These are phyloP conservation scores for Miscanthus sacchariflorus DNA, from an alignment of 202 grass and related monocot species.

Conservation along the genomic window DNA sequence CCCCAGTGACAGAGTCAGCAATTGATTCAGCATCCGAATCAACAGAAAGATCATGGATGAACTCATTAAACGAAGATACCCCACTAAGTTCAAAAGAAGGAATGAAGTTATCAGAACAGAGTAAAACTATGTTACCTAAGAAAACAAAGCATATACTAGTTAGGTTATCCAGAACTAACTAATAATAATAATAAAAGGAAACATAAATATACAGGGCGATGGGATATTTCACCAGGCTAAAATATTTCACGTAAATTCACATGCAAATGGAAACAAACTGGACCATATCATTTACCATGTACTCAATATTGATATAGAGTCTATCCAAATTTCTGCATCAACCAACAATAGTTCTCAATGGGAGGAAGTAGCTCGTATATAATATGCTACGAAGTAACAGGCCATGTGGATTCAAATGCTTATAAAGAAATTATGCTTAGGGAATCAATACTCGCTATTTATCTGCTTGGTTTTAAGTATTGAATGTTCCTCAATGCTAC, in stretches of 20 bases:
- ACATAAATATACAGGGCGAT: not conserved
- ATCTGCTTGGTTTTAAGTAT: not conserved
- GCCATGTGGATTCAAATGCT: not conserved
- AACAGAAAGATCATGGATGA: slow-evolving; percentile 87
- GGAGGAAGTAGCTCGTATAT: not conserved
- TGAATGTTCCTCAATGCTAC: not conserved
- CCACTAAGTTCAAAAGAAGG: slow-evolving; percentile 56
- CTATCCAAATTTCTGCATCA: slow-evolving; percentile 6
- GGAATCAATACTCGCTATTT: slow-evolving; percentile 6
- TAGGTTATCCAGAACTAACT: not conserved
- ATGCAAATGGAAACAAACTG: slow-evolving; percentile 6
- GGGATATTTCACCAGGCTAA: not conserved
- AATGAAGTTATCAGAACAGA: slow-evolving; percentile 39
- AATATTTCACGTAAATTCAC: not conserved
- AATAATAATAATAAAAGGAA: not conserved
- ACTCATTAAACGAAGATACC: slow-evolving; percentile 94
- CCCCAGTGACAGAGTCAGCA: slow-evolving; percentile 65
- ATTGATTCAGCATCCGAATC: slow-evolving; percentile 74
- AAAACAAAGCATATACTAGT: slow-evolving; percentile 10
- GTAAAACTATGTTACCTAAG: not conserved
- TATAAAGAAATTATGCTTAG: not conserved
- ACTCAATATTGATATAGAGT: not conserved
- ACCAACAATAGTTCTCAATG: not conserved
- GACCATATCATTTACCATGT: slow-evolving; percentile 15
- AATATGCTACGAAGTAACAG: not conserved